Base-by-base conservation (phyloP, 305 asterid species). In the Fraxinus angustifolia region DNA sequence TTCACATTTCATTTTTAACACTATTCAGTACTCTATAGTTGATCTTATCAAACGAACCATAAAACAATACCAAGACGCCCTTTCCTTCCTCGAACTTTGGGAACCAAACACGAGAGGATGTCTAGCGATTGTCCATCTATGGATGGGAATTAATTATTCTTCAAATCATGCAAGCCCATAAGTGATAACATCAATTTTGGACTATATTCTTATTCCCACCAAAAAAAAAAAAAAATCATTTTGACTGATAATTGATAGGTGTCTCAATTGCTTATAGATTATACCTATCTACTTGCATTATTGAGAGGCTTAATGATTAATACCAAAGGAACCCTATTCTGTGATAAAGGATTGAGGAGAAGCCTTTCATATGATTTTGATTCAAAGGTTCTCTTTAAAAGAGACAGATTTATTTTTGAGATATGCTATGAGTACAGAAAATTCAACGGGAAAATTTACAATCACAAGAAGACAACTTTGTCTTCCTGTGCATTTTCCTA, bases 301-400 rank as follows among this genome's bases (percentile, higher is more conserved):
- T 75, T 77, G 79, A 48, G 45, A 34, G 82, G 40, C 65, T 67
- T 16, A 60, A 83, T 80, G 68, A 84, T 86, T 85, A 81, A 79
- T 35, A 87, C 75, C 75, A 84, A 79, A 77, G 67, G 98, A 94
- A 91, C 89, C 95, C 26, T 87, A 94, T 92, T 91, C 98, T 75
- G 50, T 67, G 73, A 33, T 74, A 78, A 90, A 88, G 89, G 81
- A 82, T 85, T 92, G 92, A 83, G 79, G 95, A 90, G 88, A 91
- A 81, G 87, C 83, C 85, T 75, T 84, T 60, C 82, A 78, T 79
- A 80, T 76, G 71, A 83, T 83, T 82, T 72, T 58, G 65, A 87
- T 86, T 89, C 91, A 90, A 86, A 87, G 89, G 89, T 87, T 81
- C 89, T 85, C 82, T 82, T 82, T 87, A 83, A 85, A 89, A 88